A percentile compares a stretch with the other conserved stretches of the same genome.
phyloP scores from a whole-genome alignment of 345 rosid species.

The Populus simonii region DNA sequence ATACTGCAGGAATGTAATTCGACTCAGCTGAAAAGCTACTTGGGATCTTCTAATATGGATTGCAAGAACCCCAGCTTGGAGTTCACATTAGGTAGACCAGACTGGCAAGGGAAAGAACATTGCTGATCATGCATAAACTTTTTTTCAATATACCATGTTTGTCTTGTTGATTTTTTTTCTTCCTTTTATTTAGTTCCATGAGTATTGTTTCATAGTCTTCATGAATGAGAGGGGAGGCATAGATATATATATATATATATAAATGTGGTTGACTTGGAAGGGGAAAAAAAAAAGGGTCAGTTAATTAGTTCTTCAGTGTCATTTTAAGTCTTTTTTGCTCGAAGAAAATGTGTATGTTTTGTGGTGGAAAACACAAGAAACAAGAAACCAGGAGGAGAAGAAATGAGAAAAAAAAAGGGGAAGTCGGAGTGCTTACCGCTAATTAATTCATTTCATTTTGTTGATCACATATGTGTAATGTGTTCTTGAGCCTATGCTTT shows the following conservation, averaged over 20 bases:
- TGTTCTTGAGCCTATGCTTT: neutral
- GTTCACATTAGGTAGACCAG: constrained; percentile 74
- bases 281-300: neutral
- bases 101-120: constrained; percentile 50
- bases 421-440: neutral
- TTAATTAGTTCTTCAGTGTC: neutral
- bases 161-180: neutral
- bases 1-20: constrained; percentile 30
- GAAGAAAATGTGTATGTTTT: neutral
- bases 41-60: constrained; percentile 28
- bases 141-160: neutral
- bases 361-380: neutral
- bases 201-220: constrained; percentile 2
- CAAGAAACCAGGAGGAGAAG: neutral
- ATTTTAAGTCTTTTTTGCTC: neutral
- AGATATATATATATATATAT: neutral
- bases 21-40: constrained; percentile 22
- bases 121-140: neutral
- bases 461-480: neutral
- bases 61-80: constrained; percentile 62
- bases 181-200: neutral
- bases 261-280: neutral
- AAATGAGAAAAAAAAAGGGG: neutral
- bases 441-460: neutral
- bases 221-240: constrained; percentile 5